A percentile compares a stretch with the other conserved stretches of the same genome.
Conservation (phyloP, 495 filamentous ascomycete species). For the Glarea lozoyensis region DNA sequence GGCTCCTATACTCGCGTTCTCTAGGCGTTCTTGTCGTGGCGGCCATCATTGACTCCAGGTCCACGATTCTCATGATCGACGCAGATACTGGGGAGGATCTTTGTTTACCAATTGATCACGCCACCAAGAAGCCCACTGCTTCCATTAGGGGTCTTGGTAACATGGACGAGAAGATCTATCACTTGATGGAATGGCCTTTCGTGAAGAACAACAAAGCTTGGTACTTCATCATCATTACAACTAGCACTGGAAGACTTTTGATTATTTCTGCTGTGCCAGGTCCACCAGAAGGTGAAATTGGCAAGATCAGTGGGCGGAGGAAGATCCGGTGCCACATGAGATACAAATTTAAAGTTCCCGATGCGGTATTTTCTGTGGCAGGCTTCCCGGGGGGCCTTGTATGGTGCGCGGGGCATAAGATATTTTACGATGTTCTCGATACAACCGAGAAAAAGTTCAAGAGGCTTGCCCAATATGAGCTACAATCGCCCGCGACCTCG, state of each 20-base stretch:
- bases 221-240: slow-evolving; percentile 35
- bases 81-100: slow-evolving; percentile 36
- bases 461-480: slow-evolving; percentile 23
- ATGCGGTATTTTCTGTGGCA: slow-evolving; percentile 31
- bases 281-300: neutral
- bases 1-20: slow-evolving; percentile 41
- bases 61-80: slow-evolving; percentile 37
- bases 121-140: slow-evolving; percentile 18
- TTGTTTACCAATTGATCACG: slow-evolving; percentile 29
- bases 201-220: slow-evolving; percentile 29
- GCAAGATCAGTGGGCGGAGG: neutral
- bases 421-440: slow-evolving; percentile 40
- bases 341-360: slow-evolving; percentile 29
- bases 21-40: slow-evolving; percentile 45
- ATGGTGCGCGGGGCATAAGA: slow-evolving; percentile 29
- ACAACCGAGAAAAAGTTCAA: slow-evolving; percentile 32
- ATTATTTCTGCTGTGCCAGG: slow-evolving; percentile 30
- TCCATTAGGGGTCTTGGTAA: slow-evolving; percentile 35
- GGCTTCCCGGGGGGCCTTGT: slow-evolving; percentile 35
- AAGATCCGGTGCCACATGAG: slow-evolving; percentile 36
- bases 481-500: slow-evolving; percentile 34
- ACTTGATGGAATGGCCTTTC: slow-evolving; percentile 37
- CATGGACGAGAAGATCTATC: slow-evolving; percentile 28
- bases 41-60: slow-evolving; percentile 26
- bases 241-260: slow-evolving; percentile 31